These are phyloP conservation scores for Cladosporium sphaerospermum DNA, from an alignment of 2,329 filamentous ascomycete species.

Conservation along the genomic window DNA sequence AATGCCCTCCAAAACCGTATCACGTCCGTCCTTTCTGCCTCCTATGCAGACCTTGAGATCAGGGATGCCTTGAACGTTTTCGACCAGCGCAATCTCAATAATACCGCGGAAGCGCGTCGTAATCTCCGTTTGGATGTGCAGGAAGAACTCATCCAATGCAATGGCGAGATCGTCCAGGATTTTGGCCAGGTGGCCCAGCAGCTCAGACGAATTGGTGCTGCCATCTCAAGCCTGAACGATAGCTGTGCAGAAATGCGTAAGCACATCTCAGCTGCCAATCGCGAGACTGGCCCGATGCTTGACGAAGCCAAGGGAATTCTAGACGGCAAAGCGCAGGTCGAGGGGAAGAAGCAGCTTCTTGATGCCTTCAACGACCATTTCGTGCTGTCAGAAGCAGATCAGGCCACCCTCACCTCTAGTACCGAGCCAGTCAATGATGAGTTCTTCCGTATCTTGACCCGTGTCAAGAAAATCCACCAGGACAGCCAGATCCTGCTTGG, in stretches of 20 bases:
- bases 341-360: constrained; percentile 73
- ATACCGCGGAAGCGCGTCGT: constrained; percentile 71
- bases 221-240: constrained; percentile 70
- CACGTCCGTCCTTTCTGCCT: constrained; percentile 78
- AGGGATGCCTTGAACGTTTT: constrained; percentile 74
- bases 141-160: constrained; percentile 86
- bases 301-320: constrained; percentile 71
- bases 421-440: constrained; percentile 76
- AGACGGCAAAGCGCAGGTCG: constrained; percentile 64
- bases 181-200: constrained; percentile 91
- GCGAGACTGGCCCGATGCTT: constrained; percentile 66
- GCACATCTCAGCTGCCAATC: constrained; percentile 68
- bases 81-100: constrained; percentile 64
- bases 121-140: constrained; percentile 77
- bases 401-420: constrained; percentile 66
- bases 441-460: constrained; percentile 72
- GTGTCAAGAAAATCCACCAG: constrained; percentile 78
- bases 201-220: constrained; percentile 74
- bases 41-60: constrained; percentile 88
- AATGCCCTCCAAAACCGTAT: constrained; percentile 76
- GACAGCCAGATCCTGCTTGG: constrained; percentile 87
- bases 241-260: constrained; percentile 74
- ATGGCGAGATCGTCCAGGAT: constrained; percentile 80
- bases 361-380: constrained; percentile 76
- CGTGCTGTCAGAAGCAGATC: constrained; percentile 73